Percentiles rank a stretch among this genome's conserved stretches.
These are phyloP conservation scores for Aspergillus sojae DNA, from an alignment of 2,329 filamentous ascomycete genomes.

Conservation along the genomic window DNA sequence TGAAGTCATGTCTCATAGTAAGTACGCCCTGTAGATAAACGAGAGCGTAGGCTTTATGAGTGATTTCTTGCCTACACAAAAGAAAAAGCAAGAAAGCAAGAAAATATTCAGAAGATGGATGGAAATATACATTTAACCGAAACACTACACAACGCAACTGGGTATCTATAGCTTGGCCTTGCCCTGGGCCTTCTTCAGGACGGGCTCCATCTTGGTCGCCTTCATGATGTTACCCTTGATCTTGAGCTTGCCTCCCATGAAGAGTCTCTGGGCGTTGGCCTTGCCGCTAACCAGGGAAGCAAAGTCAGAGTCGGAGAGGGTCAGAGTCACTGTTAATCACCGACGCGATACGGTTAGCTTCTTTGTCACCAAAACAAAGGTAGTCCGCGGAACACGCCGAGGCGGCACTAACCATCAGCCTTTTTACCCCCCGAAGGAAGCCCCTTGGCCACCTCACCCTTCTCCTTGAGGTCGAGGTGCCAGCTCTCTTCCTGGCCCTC, in stretches of 20 bases:
- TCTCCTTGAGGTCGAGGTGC: conserved; percentile 94
- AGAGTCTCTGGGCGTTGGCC: conserved; percentile 90
- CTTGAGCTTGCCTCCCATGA: conserved; percentile 99
- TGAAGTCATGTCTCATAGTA: not conserved
- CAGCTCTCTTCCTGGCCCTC: conserved; percentile 79
- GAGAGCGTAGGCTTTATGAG: not conserved
- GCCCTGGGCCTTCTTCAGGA: conserved; percentile 82
- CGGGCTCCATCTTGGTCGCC: conserved; percentile 90
- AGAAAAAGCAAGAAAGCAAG: too few relatives aligned
- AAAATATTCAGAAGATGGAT: not conserved
- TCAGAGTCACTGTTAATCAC: conserved; percentile 70
- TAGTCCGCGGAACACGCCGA: conserved; percentile 29
- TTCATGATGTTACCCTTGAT: conserved; percentile 98
- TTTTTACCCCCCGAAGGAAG: conserved; percentile 69
- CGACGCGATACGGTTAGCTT: not conserved
- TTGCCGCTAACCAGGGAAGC: conserved; percentile 79
- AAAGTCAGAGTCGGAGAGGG: conserved; percentile 85
- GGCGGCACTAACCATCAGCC: conserved; percentile 66
- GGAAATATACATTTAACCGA: not conserved
- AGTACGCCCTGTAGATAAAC: not conserved
- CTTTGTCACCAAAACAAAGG: not conserved
- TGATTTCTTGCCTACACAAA: not conserved
- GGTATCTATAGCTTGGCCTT: conserved; percentile 77
- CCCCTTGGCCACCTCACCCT: conserved; percentile 79
- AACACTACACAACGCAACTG: conserved; percentile 15